phyloP scores from a whole-genome alignment of 163 green algal species.

The Prototheca wickerhamii region DNA sequence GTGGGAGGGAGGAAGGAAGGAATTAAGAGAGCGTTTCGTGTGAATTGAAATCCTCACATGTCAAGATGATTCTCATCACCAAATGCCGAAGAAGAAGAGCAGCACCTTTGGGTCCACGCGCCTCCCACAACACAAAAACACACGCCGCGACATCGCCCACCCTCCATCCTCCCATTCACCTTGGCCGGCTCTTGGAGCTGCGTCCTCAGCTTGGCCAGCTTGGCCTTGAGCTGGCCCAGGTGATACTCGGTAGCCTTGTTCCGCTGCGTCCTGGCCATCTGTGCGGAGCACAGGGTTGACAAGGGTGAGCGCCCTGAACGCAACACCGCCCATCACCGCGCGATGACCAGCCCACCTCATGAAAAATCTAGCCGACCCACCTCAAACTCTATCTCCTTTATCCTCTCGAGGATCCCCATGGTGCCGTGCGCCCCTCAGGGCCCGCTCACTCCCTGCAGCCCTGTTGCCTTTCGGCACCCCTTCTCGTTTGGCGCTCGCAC shows the following conservation, averaged over 20 bases:
- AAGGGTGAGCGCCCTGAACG: neutral
- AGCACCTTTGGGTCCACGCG: too few relatives aligned
- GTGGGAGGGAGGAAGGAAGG: neutral
- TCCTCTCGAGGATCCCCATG: slow-evolving; percentile 94
- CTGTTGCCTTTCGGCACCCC: too few relatives aligned
- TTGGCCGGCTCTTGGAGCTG: slow-evolving; percentile 81
- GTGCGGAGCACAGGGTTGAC: neutral
- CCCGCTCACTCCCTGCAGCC: too few relatives aligned
- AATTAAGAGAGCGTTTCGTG: neutral
- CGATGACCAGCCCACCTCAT: neutral
- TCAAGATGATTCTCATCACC: too few relatives aligned
- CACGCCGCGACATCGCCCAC: neutral
- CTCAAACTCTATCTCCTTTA: slow-evolving; percentile 95
- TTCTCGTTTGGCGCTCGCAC: too few relatives aligned
- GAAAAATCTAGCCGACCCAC: slow-evolving; percentile 7
- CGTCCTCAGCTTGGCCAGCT: slow-evolving; percentile 93
- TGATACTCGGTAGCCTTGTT: slow-evolving; percentile 65
- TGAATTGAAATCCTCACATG: neutral
- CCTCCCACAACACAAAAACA: neutral
- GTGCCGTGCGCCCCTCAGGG: too few relatives aligned
- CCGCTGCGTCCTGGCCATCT: slow-evolving; percentile 95
- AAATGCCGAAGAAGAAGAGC: neutral
- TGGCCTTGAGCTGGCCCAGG: slow-evolving; percentile 90
- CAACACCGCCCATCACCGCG: neutral
- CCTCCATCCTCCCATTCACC: slow-evolving; percentile 5